phyloP scores from a whole-genome alignment of 768 basidiomycete genomes.

The Cystofilobasidium macerans region DNA sequence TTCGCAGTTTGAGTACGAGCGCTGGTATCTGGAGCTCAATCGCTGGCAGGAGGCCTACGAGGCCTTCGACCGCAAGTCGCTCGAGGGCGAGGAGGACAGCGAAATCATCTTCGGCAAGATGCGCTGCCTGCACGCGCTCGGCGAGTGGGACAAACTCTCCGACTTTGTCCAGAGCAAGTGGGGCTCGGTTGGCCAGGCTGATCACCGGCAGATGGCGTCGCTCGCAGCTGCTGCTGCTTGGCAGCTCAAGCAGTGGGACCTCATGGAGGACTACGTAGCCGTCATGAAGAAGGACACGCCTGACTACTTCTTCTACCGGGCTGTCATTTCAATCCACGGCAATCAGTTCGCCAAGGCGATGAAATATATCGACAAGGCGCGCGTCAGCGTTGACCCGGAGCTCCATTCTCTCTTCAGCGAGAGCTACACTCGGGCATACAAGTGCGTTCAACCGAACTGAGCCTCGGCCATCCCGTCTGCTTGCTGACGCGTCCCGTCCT shows the following conservation, averaged over 20 bases:
- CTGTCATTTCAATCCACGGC: slow-evolving; percentile 89
- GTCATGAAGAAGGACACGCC: slow-evolving; percentile 88
- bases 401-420: slow-evolving; percentile 84
- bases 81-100: slow-evolving; percentile 43
- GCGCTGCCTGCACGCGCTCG: slow-evolving; percentile 91
- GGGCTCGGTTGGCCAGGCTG: slow-evolving; percentile 59
- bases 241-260: slow-evolving; percentile 93
- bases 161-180: slow-evolving; percentile 77
- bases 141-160: slow-evolving; percentile 91
- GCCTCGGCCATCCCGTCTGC: neutral
- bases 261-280: slow-evolving; percentile 92
- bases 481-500: neutral
- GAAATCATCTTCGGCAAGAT: slow-evolving; percentile 59
- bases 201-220: slow-evolving; percentile 82
- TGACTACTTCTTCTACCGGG: slow-evolving; percentile 89
- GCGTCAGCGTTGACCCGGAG: slow-evolving; percentile 83
- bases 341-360: slow-evolving; percentile 89
- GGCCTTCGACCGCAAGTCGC: slow-evolving; percentile 69
- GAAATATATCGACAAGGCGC: slow-evolving; percentile 78
- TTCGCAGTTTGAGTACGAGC: slow-evolving; percentile 64
- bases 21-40: slow-evolving; percentile 95
- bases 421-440: slow-evolving; percentile 93
- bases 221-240: slow-evolving; percentile 96
- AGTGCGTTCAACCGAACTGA: slow-evolving; percentile 46
- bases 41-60: slow-evolving; percentile 80